Evolutionary conservation across 352 stramenopile genomes (phyloP).

Genomic region (Phytophthora uliginosa): DNA sequence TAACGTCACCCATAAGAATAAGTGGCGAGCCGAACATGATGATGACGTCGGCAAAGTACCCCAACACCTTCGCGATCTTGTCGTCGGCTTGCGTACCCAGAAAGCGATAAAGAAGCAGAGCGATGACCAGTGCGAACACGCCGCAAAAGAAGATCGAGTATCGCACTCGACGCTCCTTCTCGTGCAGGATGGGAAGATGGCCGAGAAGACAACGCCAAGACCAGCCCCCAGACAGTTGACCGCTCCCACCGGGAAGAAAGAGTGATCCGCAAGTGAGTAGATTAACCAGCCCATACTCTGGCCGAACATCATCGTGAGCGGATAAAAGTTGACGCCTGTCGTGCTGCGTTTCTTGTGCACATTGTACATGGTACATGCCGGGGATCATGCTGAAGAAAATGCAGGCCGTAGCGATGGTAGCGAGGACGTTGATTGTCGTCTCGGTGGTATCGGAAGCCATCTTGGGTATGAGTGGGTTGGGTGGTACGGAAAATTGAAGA

Average conservation of each 20-base stretch:
- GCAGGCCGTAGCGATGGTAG: constrained; percentile 41
- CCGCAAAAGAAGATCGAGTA: constrained; percentile 28
- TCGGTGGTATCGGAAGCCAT: constrained; percentile 36
- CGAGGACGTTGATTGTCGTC: constrained; percentile 40
- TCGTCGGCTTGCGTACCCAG: constrained; percentile 26
- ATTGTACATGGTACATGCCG: constrained; percentile 26
- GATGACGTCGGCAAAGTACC: constrained; percentile 37
- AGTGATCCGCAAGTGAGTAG: constrained; percentile 31
- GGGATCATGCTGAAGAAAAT: constrained; percentile 49
- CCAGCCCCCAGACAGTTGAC: constrained; percentile 40
- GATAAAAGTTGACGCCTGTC: constrained; percentile 34
- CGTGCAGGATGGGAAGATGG: constrained; percentile 31
- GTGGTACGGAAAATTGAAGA: neutral
- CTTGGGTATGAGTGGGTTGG: neutral
- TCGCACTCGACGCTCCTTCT: constrained; percentile 33
- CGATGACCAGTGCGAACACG: constrained; percentile 29
- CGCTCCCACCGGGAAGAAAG: constrained; percentile 35
- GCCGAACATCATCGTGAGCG: constrained; percentile 39
- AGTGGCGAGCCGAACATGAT: constrained; percentile 42
- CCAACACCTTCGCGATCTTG: constrained; percentile 29
- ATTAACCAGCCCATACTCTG: constrained; percentile 42
- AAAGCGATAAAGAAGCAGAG: constrained; percentile 32
- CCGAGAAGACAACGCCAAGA: constrained; percentile 32
- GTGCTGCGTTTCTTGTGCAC: constrained; percentile 32
- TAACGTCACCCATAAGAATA: constrained; percentile 32